A percentile compares a stretch with the other conserved stretches of the same genome.
Evolutionary conservation across 495 filamentous ascomycete genomes (phyloP).

Genomic region (Lentithecium fluviatile): DNA sequence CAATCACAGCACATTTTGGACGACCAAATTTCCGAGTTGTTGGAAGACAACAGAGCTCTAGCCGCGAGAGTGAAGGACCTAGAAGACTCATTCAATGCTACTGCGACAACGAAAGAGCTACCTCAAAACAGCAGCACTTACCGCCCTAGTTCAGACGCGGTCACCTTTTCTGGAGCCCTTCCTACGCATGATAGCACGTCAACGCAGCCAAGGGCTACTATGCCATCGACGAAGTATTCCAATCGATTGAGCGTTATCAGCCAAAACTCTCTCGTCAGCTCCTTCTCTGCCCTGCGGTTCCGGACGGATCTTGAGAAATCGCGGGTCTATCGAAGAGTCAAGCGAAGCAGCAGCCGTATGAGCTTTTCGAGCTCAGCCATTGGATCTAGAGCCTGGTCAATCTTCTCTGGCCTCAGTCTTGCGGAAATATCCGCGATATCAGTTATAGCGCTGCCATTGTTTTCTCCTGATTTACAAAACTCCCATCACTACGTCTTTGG

Average conservation of each 20-base stretch:
- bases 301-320: background rate
- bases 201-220: no score
- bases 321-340: background rate
- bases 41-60: background rate
- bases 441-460: conserved; percentile 6
- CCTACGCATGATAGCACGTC: no score
- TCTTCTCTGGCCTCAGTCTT: conserved; percentile 8
- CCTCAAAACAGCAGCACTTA: background rate
- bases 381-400: conserved; percentile 2
- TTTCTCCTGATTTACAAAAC: background rate
- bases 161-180: no score
- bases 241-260: background rate
- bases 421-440: conserved; percentile 12
- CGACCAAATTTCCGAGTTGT: background rate
- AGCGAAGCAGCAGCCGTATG: background rate
- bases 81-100: background rate
- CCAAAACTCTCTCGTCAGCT: background rate
- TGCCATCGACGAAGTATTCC: background rate
- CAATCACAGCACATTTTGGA: background rate
- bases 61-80: background rate
- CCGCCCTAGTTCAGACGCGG: no score
- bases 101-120: background rate
- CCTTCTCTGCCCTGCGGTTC: background rate
- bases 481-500: background rate
- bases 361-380: background rate